Evolutionary conservation across 345 rosid species (phyloP), one percentile per base, ranked within the genome.

Genomic region (Eutrema japonicum): DNA sequence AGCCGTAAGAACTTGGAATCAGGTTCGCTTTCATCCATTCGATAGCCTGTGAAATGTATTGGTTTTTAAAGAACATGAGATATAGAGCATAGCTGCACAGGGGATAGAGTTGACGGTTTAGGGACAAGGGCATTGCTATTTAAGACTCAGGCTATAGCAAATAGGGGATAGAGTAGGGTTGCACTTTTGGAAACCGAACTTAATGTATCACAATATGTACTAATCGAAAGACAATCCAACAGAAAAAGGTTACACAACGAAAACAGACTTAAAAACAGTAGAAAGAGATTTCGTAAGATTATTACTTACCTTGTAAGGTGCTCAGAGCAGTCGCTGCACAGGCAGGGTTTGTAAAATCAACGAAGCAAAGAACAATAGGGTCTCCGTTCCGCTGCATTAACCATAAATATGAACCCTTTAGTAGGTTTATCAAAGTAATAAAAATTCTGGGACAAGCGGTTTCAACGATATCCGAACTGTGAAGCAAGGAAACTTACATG

Each of bases 321-420:
- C 88, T 88, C 82, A 90, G 76, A 41, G 98, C 95, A 63, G 96
- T 90, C 2, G 95, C 98, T 35, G 98, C 98, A 71, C 95, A 93
- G 10, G 96, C 95, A 48, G 98, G 85, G 81, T 68, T 83, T 40
- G 69, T 81, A 76, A 93, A 90, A 76, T 93, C 98, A 68, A 93
- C 98, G 82, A 90, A 90, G 77, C 96, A 93, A 63, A 87, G 92
- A 64, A 90, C 87, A 69, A 88, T 79, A 63, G 90, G 91, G 71
- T 90, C 96, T 49, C 92, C 94, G 11, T 91, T 85, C 26, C 93
- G 91, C 98, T 88, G 89, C 88, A 82, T 74, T 47, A 27, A 26
- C 43, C 49, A 75, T 2, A 43, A 8, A 50, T 3, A 5, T 1
- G 13, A 75, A 51, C 42, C 30, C 16, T 10, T 72, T 14, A 53